Conservation (phyloP, 176 grass and related monocot genomes). For the Hordeum marinum region DNA sequence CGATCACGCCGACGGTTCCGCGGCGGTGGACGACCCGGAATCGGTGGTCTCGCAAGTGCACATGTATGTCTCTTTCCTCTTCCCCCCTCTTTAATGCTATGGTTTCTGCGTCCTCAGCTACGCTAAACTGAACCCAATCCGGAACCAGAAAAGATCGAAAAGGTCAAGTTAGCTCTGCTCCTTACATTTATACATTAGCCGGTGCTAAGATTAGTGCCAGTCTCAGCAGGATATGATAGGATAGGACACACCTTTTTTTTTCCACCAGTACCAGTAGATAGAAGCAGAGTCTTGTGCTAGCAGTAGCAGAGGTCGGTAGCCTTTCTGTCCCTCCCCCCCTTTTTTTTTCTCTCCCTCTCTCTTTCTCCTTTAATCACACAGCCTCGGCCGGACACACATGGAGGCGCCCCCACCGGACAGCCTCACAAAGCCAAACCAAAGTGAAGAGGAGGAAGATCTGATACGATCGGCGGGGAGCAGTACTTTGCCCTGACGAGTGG, state of each 20-base stretch:
- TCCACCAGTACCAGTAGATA: background rate
- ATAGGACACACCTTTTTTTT: background rate
- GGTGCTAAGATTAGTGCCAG: background rate
- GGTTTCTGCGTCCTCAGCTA: too few species aligned
- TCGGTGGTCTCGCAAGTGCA: constrained; percentile 55
- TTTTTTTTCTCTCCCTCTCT: background rate
- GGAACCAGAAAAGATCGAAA: background rate
- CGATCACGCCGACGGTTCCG: background rate
- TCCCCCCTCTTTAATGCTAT: background rate
- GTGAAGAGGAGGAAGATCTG: background rate
- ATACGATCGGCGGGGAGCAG: background rate
- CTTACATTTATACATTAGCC: background rate
- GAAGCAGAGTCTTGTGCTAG: background rate
- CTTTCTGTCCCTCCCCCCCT: background rate
- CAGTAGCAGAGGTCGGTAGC: background rate
- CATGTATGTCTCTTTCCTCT: constrained; percentile 46
- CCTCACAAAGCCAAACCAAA: background rate
- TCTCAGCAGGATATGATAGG: background rate
- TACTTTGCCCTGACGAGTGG: constrained; percentile 33
- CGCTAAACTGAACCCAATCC: background rate
- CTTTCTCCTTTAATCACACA: background rate
- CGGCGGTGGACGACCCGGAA: constrained; percentile 67
- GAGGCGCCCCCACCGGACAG: background rate
- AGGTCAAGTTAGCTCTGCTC: background rate
- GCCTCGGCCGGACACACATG: background rate